Evolutionary conservation across 1,284 basidiomycete genomes (phyloP).

Genomic region (Grifola frondosa): DNA sequence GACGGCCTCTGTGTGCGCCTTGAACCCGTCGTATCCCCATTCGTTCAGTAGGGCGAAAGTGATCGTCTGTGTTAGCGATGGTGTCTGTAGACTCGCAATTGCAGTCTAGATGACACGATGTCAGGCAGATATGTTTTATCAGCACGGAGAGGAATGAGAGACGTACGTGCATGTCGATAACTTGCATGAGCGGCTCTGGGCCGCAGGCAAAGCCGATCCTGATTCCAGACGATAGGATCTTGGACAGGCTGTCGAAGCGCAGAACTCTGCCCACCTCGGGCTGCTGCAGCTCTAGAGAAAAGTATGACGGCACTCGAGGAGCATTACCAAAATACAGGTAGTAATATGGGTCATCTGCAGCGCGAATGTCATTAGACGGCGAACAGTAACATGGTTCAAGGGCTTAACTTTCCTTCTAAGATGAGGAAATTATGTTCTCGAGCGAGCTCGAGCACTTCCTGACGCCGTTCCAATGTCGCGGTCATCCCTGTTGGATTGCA

Average conservation of each 20-base stretch:
- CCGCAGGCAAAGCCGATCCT: conserved; percentile 84
- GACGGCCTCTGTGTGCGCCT: conserved; percentile 69
- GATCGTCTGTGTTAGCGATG: conserved; percentile 79
- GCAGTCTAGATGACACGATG: conserved; percentile 57
- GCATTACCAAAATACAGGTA: conserved; percentile 70
- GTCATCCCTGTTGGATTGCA: conserved; percentile 87
- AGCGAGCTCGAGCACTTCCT: conserved; percentile 76
- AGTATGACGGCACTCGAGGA: conserved; percentile 73
- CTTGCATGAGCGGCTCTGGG: conserved; percentile 70
- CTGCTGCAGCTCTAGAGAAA: conserved; percentile 67
- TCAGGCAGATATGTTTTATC: conserved; percentile 17
- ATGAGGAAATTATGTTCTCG: conserved; percentile 80
- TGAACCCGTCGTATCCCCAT: conserved; percentile 83
- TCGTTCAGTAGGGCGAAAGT: conserved; percentile 67
- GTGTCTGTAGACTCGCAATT: conserved; percentile 77
- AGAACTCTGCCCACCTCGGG: conserved; percentile 72
- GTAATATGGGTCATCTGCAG: conserved; percentile 77
- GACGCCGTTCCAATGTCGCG: conserved; percentile 69
- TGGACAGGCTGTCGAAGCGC: conserved; percentile 87
- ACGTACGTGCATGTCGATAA: conserved; percentile 73
- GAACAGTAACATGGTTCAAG: too few relatives aligned
- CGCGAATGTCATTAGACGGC: not conserved
- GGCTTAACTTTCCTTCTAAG: conserved; percentile 63
- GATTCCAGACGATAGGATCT: conserved; percentile 82
- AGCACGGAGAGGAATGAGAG: conserved; percentile 6